A percentile compares a stretch with the other conserved stretches of the same genome.
Evolutionary conservation across 169 alveolate genomes (phyloP).

Genomic region (Eimeria acervulina): DNA sequence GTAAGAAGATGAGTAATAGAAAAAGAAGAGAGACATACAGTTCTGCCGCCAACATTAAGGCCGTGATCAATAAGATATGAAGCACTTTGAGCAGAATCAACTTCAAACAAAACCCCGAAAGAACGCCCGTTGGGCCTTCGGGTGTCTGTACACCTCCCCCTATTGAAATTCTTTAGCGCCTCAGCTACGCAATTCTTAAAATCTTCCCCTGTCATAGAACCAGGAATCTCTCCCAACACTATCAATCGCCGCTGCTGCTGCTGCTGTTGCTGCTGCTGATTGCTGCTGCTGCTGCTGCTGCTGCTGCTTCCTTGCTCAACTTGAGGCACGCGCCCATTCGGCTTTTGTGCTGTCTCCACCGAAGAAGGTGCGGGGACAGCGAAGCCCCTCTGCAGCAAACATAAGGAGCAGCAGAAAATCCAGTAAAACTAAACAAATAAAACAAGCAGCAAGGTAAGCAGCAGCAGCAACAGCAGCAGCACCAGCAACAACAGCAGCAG

Average conservation of each 20-base stretch:
- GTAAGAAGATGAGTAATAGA: no score
- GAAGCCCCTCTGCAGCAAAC: slow-evolving; percentile 58
- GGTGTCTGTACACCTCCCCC: slow-evolving; percentile 54
- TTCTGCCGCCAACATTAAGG: slow-evolving; percentile 51
- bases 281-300: slow-evolving; percentile 22
- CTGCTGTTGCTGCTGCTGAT: slow-evolving; percentile 56
- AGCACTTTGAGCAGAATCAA: slow-evolving; percentile 62
- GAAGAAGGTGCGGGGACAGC: slow-evolving; percentile 58
- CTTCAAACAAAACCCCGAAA: slow-evolving; percentile 55
- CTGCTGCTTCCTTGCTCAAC: not conserved
- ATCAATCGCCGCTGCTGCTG: slow-evolving; percentile 19
- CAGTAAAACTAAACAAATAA: no score
- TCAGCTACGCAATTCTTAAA: slow-evolving; percentile 29
- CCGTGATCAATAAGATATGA: slow-evolving; percentile 70
- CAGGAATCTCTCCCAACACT: slow-evolving; percentile 54
- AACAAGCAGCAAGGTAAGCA: no score
- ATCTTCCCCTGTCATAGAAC: slow-evolving; percentile 42
- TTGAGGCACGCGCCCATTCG: not conserved
- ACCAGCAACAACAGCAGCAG: not conserved
- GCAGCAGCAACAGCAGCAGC: not conserved
- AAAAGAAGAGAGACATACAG: no score
- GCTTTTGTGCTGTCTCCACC: not conserved
- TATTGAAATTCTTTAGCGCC: no score
- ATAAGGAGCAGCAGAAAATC: not conserved
- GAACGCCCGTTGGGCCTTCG: slow-evolving; percentile 52